Conservation (phyloP, 2,329 filamentous ascomycete species). For the Ascochyta pisi region DNA sequence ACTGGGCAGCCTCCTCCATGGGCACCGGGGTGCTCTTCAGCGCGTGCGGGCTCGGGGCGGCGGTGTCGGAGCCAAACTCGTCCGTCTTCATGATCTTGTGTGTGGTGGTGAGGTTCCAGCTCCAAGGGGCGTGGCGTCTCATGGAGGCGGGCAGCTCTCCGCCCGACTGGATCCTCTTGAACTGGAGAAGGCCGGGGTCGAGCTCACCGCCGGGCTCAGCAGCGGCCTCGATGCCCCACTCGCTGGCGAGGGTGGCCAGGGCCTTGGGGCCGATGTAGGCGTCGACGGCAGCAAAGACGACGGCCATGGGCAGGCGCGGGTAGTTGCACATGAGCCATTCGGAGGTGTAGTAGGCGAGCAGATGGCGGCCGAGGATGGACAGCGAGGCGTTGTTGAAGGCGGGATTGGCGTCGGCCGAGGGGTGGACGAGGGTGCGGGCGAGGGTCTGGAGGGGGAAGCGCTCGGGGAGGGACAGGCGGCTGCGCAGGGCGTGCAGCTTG, state of each 20-base stretch:
- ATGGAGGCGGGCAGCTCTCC: conserved; percentile 35
- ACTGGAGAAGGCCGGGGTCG: conserved; percentile 89
- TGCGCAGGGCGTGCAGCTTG: conserved; percentile 91
- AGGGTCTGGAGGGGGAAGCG: conserved; percentile 86
- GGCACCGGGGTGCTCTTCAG: conserved; percentile 40
- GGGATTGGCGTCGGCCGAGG: conserved; percentile 79
- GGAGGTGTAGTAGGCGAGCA: conserved; percentile 86
- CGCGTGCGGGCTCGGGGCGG: conserved; percentile 33
- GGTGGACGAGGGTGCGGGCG: conserved; percentile 82
- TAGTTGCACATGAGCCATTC: conserved; percentile 90
- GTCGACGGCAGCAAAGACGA: conserved; percentile 84
- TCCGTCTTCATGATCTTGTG: conserved; percentile 83
- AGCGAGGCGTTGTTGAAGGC: conserved; percentile 90
- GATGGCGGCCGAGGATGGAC: conserved; percentile 77
- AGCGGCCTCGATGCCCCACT: conserved; percentile 94
- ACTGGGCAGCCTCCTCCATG: conserved; percentile 68
- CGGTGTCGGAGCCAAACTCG: conserved; percentile 75
- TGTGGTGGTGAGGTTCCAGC: conserved; percentile 56
- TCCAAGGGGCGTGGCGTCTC: conserved; percentile 39
- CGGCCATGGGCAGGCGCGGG: conserved; percentile 86
- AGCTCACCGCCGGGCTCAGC: conserved; percentile 88
- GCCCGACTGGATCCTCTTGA: conserved; percentile 57
- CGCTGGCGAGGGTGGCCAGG: conserved; percentile 73
- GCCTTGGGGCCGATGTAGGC: conserved; percentile 81
- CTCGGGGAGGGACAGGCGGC: conserved; percentile 80